Evolutionary conservation across 108 stramenopile species (phyloP).

Genomic region (Heterococcus sp.): DNA sequence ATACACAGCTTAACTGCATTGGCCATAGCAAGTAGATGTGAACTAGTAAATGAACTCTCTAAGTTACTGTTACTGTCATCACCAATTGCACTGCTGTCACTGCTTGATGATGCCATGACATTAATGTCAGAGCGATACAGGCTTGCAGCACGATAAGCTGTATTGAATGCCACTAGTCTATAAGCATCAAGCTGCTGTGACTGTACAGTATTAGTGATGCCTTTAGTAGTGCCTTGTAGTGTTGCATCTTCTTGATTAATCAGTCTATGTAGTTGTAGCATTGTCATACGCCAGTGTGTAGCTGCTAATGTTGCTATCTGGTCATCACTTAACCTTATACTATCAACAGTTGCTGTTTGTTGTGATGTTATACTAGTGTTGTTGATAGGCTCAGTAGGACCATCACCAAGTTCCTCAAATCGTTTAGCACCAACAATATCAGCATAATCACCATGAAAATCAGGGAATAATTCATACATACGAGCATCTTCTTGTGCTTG

Average conservation of each 20-base stretch:
- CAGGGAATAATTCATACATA: constrained; percentile 82
- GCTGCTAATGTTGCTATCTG: not conserved
- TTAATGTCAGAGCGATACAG: not conserved
- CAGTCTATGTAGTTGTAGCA: not conserved
- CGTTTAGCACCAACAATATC: constrained; percentile 43
- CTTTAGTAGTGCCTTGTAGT: not conserved
- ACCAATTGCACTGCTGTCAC: no score
- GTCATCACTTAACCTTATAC: not conserved
- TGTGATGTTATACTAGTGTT: no score
- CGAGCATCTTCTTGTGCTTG: constrained; percentile 62
- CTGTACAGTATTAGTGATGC: not conserved
- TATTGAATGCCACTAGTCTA: not conserved
- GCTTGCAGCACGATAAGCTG: constrained; percentile 11
- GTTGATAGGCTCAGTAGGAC: no score
- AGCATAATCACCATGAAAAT: constrained; percentile 71
- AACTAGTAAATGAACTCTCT: constrained; percentile 10
- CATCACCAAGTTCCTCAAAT: not conserved
- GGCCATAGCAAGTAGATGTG: constrained; percentile 23
- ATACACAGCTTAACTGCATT: constrained; percentile 5
- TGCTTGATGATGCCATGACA: not conserved
- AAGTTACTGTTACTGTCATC: not conserved
- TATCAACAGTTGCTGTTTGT: no score
- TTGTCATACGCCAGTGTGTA: not conserved
- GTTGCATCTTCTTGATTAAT: not conserved
- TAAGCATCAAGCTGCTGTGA: no score